These are phyloP conservation scores for Eucalyptus lansdowneana DNA, from an alignment of 345 rosid species.

Conservation along the genomic window DNA sequence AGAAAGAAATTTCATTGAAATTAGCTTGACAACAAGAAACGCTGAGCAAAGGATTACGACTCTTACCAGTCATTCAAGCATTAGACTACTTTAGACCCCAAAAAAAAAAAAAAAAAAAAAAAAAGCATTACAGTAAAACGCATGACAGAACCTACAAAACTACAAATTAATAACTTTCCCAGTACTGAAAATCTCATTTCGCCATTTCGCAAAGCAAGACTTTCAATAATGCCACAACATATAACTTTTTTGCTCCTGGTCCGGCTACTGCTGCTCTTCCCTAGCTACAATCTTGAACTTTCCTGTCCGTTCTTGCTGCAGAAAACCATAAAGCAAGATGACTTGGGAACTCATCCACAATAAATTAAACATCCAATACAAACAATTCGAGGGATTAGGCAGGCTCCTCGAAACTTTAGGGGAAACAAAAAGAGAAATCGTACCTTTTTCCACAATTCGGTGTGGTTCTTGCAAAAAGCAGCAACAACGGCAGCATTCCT, in stretches of 20 bases:
- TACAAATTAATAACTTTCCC: not conserved
- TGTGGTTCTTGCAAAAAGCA: slow-evolving; percentile 75
- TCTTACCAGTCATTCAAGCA: not conserved
- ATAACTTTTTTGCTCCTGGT: not conserved
- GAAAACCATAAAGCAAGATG: not conserved
- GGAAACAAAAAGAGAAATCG: not conserved
- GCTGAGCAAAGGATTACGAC: not conserved
- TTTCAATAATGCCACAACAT: not conserved
- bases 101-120: too few species aligned
- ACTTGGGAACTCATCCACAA: not conserved
- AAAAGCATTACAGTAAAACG: not conserved
- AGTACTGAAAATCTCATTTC: not conserved
- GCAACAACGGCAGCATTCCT: slow-evolving; percentile 63
- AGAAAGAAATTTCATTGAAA: not conserved
- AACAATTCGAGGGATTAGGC: not conserved
- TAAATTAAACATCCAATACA: not conserved
- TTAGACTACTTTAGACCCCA: not conserved
- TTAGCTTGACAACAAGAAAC: not conserved
- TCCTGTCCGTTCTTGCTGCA: slow-evolving; percentile 87
- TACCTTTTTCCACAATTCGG: slow-evolving; percentile 79
- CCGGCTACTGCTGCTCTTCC: slow-evolving; percentile 6
- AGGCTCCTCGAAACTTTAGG: not conserved
- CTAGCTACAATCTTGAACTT: slow-evolving; percentile 95
- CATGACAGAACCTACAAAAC: not conserved
- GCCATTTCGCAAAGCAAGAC: not conserved